Evolutionary conservation across 352 stramenopile species (phyloP), one percentile per base, ranked within the genome.

Genomic region (Globisporangium irregulare): DNA sequence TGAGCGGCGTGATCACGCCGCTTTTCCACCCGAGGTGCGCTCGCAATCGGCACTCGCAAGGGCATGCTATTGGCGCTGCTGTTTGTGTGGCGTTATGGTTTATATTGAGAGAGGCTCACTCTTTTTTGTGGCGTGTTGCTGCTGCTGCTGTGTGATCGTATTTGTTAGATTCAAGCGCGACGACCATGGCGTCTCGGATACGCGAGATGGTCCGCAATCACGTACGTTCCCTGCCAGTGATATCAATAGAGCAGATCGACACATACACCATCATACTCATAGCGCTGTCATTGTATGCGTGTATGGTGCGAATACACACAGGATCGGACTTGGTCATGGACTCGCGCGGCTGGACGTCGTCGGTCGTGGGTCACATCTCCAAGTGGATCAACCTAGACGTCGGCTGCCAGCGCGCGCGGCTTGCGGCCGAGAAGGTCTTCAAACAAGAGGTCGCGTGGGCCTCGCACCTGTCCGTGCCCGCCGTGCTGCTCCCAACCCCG

Each of bases 401-500:
- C 1, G 29, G 64, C 24, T 86, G 78, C 46, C 58, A 71, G 25
- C 62, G 68, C 25, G 64, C 67, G 10, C 86, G 90, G 0, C 63
- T 88, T 12, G 71, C 73, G 15, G 84, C 82, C 12, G 89, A 95
- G 66, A 91, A 86, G 66, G 84, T 80, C 1, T 90, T 97, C 68
- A 94, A 93, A 63, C 81, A 97, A 67, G 96, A 99, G 73, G 77
- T 99, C 34, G 91, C 94, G 58, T 99, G 97, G 96, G 96, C 94
- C 24, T 94, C 87, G 50, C 97, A 99, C 77, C 84, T 99, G 53
- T 94, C 90, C 2, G 87, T 99, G 34, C 83, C 94, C 1, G 94
- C 97, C 15, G 92, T 99, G n/a, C 80, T 99, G 62, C 76, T 98
- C 27, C 97, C 96, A 3, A 74, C 81, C 12, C 82, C 90, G 22